Evolutionary conservation across 169 alveolate genomes (phyloP).

Genomic region (Eimeria acervulina): DNA sequence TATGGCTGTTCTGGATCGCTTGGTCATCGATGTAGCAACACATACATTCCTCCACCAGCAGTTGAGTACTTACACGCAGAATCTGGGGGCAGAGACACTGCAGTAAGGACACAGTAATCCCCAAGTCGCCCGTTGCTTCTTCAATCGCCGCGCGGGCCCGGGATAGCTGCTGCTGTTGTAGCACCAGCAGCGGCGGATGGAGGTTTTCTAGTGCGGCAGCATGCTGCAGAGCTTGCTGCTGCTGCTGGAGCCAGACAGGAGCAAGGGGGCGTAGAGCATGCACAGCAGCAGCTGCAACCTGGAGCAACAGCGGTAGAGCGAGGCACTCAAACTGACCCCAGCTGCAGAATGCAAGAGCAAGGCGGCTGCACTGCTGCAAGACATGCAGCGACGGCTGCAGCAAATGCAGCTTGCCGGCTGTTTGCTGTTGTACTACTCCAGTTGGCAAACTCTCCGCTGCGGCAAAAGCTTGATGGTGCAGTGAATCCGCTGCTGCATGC

Average conservation of each 20-base stretch:
- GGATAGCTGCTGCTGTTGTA: slow-evolving; percentile 73
- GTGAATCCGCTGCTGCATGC: background rate
- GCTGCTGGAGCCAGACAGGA: slow-evolving; percentile 45
- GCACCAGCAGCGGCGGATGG: slow-evolving; percentile 71
- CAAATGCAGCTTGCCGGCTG: slow-evolving; percentile 1
- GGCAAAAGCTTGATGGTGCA: background rate
- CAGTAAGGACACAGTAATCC: slow-evolving; percentile 52
- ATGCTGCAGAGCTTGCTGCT: slow-evolving; percentile 40
- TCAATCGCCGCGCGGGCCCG: slow-evolving; percentile 76
- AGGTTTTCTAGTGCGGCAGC: slow-evolving; percentile 9
- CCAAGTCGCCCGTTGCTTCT: slow-evolving; percentile 72
- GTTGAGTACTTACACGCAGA: background rate
- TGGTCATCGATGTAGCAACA: background rate
- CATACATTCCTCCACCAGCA: background rate
- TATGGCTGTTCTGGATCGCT: background rate
- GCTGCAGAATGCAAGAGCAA: slow-evolving; percentile 58
- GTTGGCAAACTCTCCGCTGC: background rate
- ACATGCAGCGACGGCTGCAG: slow-evolving; percentile 50
- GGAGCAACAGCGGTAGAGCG: slow-evolving; percentile 60
- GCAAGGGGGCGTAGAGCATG: slow-evolving; percentile 67
- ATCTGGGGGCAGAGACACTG: slow-evolving; percentile 58
- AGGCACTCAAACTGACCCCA: slow-evolving; percentile 69
- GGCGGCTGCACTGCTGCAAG: slow-evolving; percentile 74
- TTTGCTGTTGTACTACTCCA: background rate
- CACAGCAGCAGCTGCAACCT: slow-evolving; percentile 73